A percentile compares a stretch with the other conserved stretches of the same genome.
These are phyloP conservation scores for Nicotiana benthamiana DNA, from an alignment of 257 asterid species.

Conservation along the genomic window DNA sequence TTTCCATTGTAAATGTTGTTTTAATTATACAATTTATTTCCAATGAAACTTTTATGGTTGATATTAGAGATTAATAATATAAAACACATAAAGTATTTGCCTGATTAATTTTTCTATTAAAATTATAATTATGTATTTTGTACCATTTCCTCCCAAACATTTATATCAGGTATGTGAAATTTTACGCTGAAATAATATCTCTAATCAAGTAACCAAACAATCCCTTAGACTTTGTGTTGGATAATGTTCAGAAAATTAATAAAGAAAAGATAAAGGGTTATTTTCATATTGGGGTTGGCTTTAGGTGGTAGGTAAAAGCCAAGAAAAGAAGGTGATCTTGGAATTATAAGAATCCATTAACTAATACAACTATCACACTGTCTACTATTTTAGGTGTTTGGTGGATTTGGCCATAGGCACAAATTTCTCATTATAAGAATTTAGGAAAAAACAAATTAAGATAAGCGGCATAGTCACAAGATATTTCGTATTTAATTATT, in stretches of 20 bases:
- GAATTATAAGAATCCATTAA: background rate
- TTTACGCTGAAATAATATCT: background rate
- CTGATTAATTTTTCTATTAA: too few species aligned
- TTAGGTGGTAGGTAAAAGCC: slow-evolving; percentile 19
- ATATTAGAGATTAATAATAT: too few species aligned
- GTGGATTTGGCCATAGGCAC: background rate
- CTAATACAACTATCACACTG: background rate
- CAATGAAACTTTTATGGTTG: too few species aligned
- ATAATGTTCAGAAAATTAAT: background rate
- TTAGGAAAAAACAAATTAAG: background rate
- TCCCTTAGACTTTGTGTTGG: background rate
- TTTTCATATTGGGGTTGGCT: slow-evolving; percentile 25
- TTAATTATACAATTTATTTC: too few species aligned
- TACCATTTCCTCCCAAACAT: too few species aligned
- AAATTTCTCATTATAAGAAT: background rate
- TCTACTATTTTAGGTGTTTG: background rate
- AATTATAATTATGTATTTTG: too few species aligned
- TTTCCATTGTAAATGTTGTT: too few species aligned
- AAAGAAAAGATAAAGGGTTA: slow-evolving; percentile 20
- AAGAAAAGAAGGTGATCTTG: slow-evolving; percentile 1
- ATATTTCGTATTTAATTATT: background rate
- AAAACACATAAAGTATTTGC: too few species aligned
- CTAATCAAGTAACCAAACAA: background rate
- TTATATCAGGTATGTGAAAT: too few species aligned
- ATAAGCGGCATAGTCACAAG: background rate